Percentiles rank a stretch among this genome's conserved stretches.
Evolutionary conservation across 257 asterid genomes (phyloP).

Genomic region (Penstemon barbatus): DNA sequence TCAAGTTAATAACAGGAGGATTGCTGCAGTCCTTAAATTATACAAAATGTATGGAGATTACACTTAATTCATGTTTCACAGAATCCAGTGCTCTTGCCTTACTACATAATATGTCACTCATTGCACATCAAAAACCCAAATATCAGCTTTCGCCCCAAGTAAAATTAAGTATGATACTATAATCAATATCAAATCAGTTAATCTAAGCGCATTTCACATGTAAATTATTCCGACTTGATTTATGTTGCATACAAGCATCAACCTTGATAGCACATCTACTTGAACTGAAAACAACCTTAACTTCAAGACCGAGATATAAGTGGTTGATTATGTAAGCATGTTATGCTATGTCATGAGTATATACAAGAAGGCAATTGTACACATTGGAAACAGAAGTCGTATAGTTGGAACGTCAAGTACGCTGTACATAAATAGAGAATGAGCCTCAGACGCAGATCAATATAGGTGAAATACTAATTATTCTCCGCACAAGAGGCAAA

Average conservation of each 20-base stretch:
- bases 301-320: neutral
- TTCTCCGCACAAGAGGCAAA: neutral
- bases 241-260: neutral
- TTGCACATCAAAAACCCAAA: too few species aligned
- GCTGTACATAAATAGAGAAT: neutral
- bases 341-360: neutral
- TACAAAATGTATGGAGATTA: too few species aligned
- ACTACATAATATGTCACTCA: too few species aligned
- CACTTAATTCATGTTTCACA: too few species aligned
- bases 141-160: too few species aligned
- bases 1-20: too few species aligned
- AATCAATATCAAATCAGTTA: too few species aligned
- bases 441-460: neutral
- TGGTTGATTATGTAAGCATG: neutral
- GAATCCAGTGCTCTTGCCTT: too few species aligned
- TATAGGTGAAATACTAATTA: neutral
- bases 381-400: neutral
- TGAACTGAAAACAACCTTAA: neutral
- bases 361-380: conserved; percentile 1
- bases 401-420: conserved; percentile 1
- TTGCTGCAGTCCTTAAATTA: too few species aligned
- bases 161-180: too few species aligned
- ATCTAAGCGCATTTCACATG: too few species aligned
- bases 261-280: neutral
- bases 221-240: too few species aligned